These are phyloP conservation scores for Canariomyces notabilis DNA, from an alignment of 2,329 filamentous ascomycete species.

Conservation along the genomic window DNA sequence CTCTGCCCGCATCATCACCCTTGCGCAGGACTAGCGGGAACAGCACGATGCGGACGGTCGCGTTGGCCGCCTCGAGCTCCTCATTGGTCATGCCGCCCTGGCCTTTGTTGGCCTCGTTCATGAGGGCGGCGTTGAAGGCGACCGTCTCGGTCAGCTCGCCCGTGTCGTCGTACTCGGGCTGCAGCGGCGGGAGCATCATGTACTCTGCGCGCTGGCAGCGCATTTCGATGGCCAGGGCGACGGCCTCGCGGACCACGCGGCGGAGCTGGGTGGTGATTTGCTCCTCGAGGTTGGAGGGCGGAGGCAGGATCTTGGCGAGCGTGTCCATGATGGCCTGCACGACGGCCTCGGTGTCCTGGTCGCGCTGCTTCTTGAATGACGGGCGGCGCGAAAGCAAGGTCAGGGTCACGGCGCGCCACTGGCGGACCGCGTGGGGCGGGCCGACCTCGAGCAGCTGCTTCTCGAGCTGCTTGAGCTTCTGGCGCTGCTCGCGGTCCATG, in stretches of 20 bases:
- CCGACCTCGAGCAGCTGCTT: slow-evolving; percentile 87
- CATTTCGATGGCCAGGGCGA: slow-evolving; percentile 92
- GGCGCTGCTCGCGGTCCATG: slow-evolving; percentile 95
- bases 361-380: slow-evolving; percentile 75
- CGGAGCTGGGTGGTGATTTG: slow-evolving; percentile 81
- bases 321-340: slow-evolving; percentile 85
- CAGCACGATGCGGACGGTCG: slow-evolving; percentile 83
- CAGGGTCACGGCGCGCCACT: slow-evolving; percentile 94
- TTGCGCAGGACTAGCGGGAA: slow-evolving; percentile 97
- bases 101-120: slow-evolving; percentile 86
- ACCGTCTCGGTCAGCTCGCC: slow-evolving; percentile 86
- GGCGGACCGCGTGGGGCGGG: slow-evolving; percentile 80
- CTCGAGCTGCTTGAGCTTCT: slow-evolving; percentile 94
- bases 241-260: slow-evolving; percentile 82
- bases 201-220: slow-evolving; percentile 94
- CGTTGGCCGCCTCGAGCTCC: slow-evolving; percentile 68
- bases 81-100: slow-evolving; percentile 59
- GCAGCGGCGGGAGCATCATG: slow-evolving; percentile 93
- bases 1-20: slow-evolving; percentile 79
- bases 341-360: slow-evolving; percentile 91
- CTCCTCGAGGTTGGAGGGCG: slow-evolving; percentile 71
- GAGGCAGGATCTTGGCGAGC: slow-evolving; percentile 77
- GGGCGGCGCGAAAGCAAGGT: slow-evolving; percentile 78
- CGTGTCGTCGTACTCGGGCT: slow-evolving; percentile 90
- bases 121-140: slow-evolving; percentile 84